These are phyloP conservation scores for Tolypocladium nubicola DNA, from an alignment of 2,329 filamentous ascomycete genomes.

Conservation along the genomic window DNA sequence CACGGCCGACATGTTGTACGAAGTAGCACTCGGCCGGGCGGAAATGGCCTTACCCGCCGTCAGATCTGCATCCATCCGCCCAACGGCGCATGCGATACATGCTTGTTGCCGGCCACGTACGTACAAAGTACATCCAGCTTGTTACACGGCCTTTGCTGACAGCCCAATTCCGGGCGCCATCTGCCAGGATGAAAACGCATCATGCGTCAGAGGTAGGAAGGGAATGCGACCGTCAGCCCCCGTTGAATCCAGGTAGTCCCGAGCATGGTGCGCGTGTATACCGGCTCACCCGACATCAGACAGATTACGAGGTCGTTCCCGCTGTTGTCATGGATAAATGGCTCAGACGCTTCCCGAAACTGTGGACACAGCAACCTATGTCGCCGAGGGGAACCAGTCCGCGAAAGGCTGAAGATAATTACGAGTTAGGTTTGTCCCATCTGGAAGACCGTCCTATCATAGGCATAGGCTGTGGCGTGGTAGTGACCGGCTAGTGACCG, in stretches of 20 bases:
- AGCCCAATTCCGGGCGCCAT: slow-evolving; percentile 2
- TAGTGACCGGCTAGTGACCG: neutral
- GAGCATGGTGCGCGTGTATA: neutral
- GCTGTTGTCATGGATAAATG: neutral
- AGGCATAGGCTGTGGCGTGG: neutral
- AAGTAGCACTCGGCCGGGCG: neutral
- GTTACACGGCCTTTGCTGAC: slow-evolving; percentile 2
- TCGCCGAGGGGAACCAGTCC: neutral
- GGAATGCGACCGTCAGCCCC: neutral
- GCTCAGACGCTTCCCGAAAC: neutral
- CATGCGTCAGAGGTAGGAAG: neutral
- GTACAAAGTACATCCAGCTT: neutral
- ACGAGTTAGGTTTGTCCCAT: neutral
- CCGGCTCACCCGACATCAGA: neutral
- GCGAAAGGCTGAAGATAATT: neutral
- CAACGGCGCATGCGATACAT: neutral
- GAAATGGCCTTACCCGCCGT: slow-evolving; percentile 2
- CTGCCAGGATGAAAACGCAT: neutral
- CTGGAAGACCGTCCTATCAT: neutral
- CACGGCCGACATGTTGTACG: neutral
- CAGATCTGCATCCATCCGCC: slow-evolving; percentile 3
- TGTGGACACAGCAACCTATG: neutral
- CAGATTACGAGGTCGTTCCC: neutral
- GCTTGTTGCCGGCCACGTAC: neutral
- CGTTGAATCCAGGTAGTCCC: neutral